These are phyloP conservation scores for Wallemia hederae DNA, from an alignment of 1,284 basidiomycete species.

Conservation along the genomic window DNA sequence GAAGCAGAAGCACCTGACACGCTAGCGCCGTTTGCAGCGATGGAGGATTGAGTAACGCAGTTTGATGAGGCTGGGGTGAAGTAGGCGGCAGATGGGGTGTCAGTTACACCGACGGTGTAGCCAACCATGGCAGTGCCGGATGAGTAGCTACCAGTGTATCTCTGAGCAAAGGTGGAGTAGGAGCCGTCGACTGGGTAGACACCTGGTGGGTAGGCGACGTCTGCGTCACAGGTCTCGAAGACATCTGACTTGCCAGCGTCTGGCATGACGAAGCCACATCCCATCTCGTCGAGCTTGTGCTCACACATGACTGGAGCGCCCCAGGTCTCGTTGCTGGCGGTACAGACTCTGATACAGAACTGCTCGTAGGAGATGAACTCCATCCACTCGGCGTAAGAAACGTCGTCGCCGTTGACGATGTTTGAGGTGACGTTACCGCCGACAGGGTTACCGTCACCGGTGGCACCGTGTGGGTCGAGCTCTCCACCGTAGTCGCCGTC, in stretches of 20 bases:
- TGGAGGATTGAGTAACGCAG: background rate
- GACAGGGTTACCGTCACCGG: constrained; percentile 21
- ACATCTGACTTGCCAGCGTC: constrained; percentile 27
- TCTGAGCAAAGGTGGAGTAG: background rate
- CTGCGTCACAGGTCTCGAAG: constrained; percentile 20
- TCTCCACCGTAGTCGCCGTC: constrained; percentile 20
- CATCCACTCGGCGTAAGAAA: constrained; percentile 24
- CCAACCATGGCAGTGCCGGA: background rate
- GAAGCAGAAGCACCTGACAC: background rate
- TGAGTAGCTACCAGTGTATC: background rate
- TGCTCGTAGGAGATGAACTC: constrained; percentile 16
- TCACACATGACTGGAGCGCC: constrained; percentile 11
- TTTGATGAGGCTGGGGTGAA: background rate
- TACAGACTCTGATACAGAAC: constrained; percentile 20
- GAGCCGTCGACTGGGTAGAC: background rate
- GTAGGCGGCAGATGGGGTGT: background rate
- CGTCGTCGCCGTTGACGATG: constrained; percentile 20
- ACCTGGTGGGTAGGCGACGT: constrained; percentile 1
- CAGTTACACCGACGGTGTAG: background rate
- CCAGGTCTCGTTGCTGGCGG: constrained; percentile 15
- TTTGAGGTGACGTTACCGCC: constrained; percentile 25
- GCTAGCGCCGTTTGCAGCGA: background rate
- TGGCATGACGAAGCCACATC: constrained; percentile 38
- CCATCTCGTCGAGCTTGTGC: constrained; percentile 16
- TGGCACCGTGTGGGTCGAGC: constrained; percentile 22